phyloP scores from a whole-genome alignment of 2,329 filamentous ascomycete species.

The Phialophora chinensis region DNA sequence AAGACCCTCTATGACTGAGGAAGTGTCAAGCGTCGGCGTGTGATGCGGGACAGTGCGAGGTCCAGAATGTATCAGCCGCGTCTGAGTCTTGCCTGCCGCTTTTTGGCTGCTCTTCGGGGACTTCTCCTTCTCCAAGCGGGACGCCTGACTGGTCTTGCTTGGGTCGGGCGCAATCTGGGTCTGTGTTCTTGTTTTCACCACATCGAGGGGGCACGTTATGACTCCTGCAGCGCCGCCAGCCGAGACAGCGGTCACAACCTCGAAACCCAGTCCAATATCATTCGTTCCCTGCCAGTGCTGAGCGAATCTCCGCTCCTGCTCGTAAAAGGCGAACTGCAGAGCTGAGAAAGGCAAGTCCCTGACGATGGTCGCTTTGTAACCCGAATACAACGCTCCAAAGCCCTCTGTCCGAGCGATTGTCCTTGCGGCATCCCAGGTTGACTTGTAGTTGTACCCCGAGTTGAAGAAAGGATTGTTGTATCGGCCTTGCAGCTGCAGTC shows the following conservation, averaged over 20 bases:
- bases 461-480: conserved; percentile 94
- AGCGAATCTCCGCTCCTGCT: conserved; percentile 85
- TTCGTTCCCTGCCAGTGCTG: conserved; percentile 76
- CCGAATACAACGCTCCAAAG: conserved; percentile 83
- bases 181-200: conserved; percentile 95
- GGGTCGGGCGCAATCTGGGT: conserved; percentile 74
- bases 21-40: conserved; percentile 81
- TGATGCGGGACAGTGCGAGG: conserved; percentile 71
- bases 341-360: conserved; percentile 95
- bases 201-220: conserved; percentile 93
- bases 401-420: conserved; percentile 87
- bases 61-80: conserved; percentile 40
- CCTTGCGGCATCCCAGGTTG: conserved; percentile 79
- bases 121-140: conserved; percentile 36
- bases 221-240: conserved; percentile 93
- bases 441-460: conserved; percentile 94
- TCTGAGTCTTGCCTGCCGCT: conserved; percentile 32
- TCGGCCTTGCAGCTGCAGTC: conserved; percentile 89
- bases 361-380: conserved; percentile 95
- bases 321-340: conserved; percentile 96
- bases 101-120: conserved; percentile 20
- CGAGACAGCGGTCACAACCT: conserved; percentile 85
- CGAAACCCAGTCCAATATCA: conserved; percentile 83
- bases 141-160: conserved; percentile 39
- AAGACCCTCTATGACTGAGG: conserved; percentile 83